A percentile compares a stretch with the other conserved stretches of the same genome.
These are phyloP conservation scores for Aspergillus sp. DNA, from an alignment of 2,329 filamentous ascomycete genomes.

Conservation along the genomic window DNA sequence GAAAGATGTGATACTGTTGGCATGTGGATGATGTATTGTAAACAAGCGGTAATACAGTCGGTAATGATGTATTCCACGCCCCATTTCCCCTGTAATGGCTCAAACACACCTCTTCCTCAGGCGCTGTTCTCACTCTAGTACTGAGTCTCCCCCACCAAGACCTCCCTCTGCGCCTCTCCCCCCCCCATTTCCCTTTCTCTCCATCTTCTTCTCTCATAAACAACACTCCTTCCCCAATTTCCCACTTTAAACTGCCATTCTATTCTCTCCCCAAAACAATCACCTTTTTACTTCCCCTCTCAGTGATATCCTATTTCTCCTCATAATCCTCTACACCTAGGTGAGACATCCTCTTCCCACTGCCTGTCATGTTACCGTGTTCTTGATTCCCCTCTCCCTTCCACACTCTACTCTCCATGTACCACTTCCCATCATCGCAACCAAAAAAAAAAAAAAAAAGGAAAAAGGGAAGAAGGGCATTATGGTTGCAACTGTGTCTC, in stretches of 20 bases:
- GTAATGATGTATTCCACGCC: neutral
- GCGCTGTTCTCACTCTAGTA: neutral
- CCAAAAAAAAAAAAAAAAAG: neutral
- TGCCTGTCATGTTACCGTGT: neutral
- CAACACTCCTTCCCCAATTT: constrained; percentile 2
- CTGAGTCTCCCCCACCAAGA: constrained; percentile 7
- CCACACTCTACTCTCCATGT: constrained; percentile 7
- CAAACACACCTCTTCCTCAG: too few relatives aligned
- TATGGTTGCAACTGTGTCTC: neutral
- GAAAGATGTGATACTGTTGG: neutral
- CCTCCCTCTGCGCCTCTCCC: constrained; percentile 18
- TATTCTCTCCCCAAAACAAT: constrained; percentile 2
- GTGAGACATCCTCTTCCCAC: constrained; percentile 4
- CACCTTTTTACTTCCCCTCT: neutral
- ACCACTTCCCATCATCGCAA: constrained; percentile 1
- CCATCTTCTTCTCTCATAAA: constrained; percentile 10
- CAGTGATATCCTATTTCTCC: neutral
- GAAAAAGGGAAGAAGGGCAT: too few relatives aligned
- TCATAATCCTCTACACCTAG: constrained; percentile 2
- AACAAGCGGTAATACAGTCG: neutral
- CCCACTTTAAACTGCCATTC: constrained; percentile 2
- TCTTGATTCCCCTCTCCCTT: constrained; percentile 4
- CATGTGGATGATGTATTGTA: neutral
- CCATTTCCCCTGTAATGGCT: too few relatives aligned
- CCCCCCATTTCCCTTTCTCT: constrained; percentile 12